Evolutionary conservation across 176 grass and related monocot species (phyloP), one percentile per base, ranked within the genome.

Genomic region (Carex cristatella): DNA sequence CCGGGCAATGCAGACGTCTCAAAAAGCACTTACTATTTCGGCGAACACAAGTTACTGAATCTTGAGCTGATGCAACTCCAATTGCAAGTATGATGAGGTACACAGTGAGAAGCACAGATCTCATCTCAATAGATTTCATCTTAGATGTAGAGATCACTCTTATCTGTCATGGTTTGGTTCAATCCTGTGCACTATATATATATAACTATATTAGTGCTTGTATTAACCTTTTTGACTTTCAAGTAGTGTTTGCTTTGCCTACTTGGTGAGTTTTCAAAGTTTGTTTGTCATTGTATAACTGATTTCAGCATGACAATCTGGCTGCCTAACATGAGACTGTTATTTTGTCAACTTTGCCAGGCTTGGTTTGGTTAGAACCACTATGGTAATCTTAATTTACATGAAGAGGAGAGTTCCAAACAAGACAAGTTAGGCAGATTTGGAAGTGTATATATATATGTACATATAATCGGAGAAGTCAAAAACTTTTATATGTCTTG

Each of bases 21-120:
- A 58, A 35, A 19, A 44, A 85, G 77, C 87, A 35, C 33, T 35
- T 35, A 35, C 33, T 35, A 35, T 35, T 2, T 35, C 33, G 33
- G 33, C 33, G 33, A 35, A 35, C 33, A 3, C 33, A 35, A 35
- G 33, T 35, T 35, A 35, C 33, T 3, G 33, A 35, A 35, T 75
- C 58, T 76, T 85, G 84, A 51, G 51, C 70, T 48, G 67, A 85
- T 85, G 69, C 56, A 40, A 66, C 67, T 65, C 19, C 35, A 78
- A 48, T 77, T 62, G 54, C 70, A 79, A 35, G 31, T 46, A 85
- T 81, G 54, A 62, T 81, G 79, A 35, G 2, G 59, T 60, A 79
- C 40, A 84, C 61, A 23, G 33, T 44, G 67, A 76, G 58, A 13
- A 64, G 54, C 4, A 65, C 12, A 38, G 15, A 63, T 42, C 35